These are phyloP conservation scores for Podila epicladia DNA, from an alignment of 192 early-diverging fungal genomes.

Conservation along the genomic window DNA sequence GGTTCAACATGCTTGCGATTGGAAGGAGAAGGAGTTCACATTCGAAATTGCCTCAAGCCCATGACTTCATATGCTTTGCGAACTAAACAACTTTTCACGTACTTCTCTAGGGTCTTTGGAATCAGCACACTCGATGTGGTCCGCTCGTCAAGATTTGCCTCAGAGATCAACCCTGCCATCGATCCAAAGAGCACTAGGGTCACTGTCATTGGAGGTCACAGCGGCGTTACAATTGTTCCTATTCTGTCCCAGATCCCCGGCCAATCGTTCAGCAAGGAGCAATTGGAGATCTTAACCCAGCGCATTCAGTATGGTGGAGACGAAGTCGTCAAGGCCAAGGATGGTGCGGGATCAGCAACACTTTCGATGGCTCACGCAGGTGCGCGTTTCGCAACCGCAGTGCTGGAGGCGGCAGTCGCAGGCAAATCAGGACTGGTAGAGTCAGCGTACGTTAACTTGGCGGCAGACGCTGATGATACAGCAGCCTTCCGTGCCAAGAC, in stretches of 20 bases:
- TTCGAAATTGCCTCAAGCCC: no score
- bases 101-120: slow-evolving; percentile 77
- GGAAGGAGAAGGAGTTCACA: no score
- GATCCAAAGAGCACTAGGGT: slow-evolving; percentile 75
- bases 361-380: slow-evolving; percentile 89
- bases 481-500: slow-evolving; percentile 15
- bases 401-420: slow-evolving; percentile 76
- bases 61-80: no score
- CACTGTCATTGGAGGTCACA: slow-evolving; percentile 93
- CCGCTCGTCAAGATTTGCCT: slow-evolving; percentile 89
- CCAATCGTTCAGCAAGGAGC: slow-evolving; percentile 76
- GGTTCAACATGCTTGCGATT: no score
- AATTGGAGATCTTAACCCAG: slow-evolving; percentile 85
- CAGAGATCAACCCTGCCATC: slow-evolving; percentile 73
- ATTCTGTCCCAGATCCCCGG: slow-evolving; percentile 80
- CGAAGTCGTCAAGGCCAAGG: slow-evolving; percentile 98
- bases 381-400: slow-evolving; percentile 83
- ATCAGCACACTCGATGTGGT: slow-evolving; percentile 94
- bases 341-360: slow-evolving; percentile 83
- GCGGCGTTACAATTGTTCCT: slow-evolving; percentile 93
- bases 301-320: slow-evolving; percentile 98
- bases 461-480: slow-evolving; percentile 44
- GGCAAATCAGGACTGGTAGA: slow-evolving; percentile 81
- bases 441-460: slow-evolving; percentile 83
- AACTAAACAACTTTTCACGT: no score